Conservation (phyloP, 1,284 basidiomycete species). For the Erythrobasidium hasegawianum region DNA sequence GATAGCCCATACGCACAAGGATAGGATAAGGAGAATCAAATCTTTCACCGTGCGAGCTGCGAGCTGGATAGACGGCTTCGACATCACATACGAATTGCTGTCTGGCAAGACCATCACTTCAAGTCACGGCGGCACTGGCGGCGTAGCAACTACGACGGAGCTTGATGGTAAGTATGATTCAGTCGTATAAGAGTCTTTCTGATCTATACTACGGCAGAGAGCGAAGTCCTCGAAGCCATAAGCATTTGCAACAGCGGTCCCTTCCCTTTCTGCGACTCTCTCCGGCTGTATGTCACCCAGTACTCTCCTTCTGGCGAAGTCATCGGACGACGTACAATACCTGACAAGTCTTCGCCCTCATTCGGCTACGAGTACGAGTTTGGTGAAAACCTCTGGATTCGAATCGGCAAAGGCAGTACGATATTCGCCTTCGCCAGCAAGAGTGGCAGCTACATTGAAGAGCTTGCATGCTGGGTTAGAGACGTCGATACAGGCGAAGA, state of each 20-base stretch:
- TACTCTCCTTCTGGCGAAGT: slow-evolving; percentile 7
- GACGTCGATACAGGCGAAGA: slow-evolving; percentile 8
- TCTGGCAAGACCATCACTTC: neutral
- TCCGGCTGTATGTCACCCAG: slow-evolving; percentile 15
- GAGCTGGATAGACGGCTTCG: slow-evolving; percentile 23
- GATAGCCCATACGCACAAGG: neutral
- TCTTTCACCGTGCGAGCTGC: slow-evolving; percentile 9
- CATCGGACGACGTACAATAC: slow-evolving; percentile 4
- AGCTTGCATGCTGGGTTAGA: slow-evolving; percentile 27
- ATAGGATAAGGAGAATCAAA: slow-evolving; percentile 11
- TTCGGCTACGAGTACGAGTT: slow-evolving; percentile 31
- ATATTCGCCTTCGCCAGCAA: slow-evolving; percentile 29
- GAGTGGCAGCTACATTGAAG: slow-evolving; percentile 31
- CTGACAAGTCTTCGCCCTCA: slow-evolving; percentile 23
- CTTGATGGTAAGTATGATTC: neutral
- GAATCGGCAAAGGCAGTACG: slow-evolving; percentile 3
- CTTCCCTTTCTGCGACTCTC: slow-evolving; percentile 27
- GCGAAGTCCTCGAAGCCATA: slow-evolving; percentile 22
- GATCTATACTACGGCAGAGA: neutral
- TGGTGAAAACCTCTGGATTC: slow-evolving; percentile 26
- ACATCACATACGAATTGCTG: slow-evolving; percentile 6
- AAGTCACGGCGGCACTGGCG: slow-evolving; percentile 10
- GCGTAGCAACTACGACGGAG: neutral
- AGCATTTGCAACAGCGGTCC: slow-evolving; percentile 31
- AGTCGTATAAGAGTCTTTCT: neutral